Base-by-base conservation (phyloP, 129 eudicot species). In the Flaveria trinervia region DNA sequence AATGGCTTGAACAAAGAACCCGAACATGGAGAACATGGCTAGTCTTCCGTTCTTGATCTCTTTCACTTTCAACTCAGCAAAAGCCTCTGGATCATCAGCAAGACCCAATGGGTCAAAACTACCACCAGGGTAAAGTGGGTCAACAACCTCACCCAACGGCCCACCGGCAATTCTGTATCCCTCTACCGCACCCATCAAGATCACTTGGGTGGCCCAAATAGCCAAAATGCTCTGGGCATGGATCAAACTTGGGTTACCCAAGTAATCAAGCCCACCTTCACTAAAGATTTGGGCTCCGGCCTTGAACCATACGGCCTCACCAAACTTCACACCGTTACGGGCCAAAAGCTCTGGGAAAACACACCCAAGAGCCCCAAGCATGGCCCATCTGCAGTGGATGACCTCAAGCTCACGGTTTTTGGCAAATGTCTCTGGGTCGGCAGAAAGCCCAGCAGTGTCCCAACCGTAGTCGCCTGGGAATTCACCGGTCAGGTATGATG, bases 201-300 rank as follows among this genome's bases (percentile, higher is more conserved):
- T 68, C 8, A 86, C 94, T 68, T 86, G 94, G 76, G 84, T 79
- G 13, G 89, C 91, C 94, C 90, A 89, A 41, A 89, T 89, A 62
- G 93, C 93, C 85, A 89, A 84, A 68, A 89, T 89, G 81, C 93
- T 89, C 59, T 89, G 90, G 1, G 93, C 93, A 62, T 89, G 93
- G 79, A 86, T 70, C 83, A 84, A 62, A 72, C 88, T 86, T 54
- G 93, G 93, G 85, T 89, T 89, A 43, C 90, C 93, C 79, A 88
- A 73, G 76, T 86, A 86, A 81, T 89, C 94, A 65, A 89, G 91
- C 1, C 94, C 94, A n/a, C 94, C 91, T 80, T 86, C 89, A 64
- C 94, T 89, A 61, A 89, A 89, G 75, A 89, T 89, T 56, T 89
- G 93, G 9, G 93, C 55, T 43, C 93, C 93, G 16, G 93, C 93